Evolutionary conservation across 768 basidiomycete species (phyloP), one percentile per base, ranked within the genome.

Genomic region (Coprinopsis marcescibilis): DNA sequence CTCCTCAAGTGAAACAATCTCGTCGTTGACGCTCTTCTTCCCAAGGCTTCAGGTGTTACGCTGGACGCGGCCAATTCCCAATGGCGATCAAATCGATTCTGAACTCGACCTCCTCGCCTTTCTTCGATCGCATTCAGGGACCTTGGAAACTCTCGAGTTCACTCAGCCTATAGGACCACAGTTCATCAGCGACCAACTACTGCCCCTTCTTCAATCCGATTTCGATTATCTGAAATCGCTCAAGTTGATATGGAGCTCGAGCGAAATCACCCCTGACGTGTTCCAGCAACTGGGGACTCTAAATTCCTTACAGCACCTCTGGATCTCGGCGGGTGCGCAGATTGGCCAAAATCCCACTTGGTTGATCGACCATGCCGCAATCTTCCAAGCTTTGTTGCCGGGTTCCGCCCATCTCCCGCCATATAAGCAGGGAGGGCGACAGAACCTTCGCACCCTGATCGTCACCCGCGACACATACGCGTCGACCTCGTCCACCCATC

Each of bases 401-500:
- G 6, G 20, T 19, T 40, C 17, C 11, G 30, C 8, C n/a, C 30
- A 8, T 8, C 15, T 23, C 11, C 39, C 10, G 39, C 25, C 17
- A 11, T 23, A 5, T 11, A 41, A 19, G 17, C 39, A 15, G 12
- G n/a, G n/a, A n/a, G n/a, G n/a, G n/a, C n/a, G n/a, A n/a, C 21
- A 5, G 14, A 19, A 15, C 25, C 46, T 48, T 13, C 13, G 19
- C 4, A 41, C 38, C 8, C 36, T 48, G 24, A 41, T 48, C 12
- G 30, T 48, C 20, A 48, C 46, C 3, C 20, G 26, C 10, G 46
- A 48, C 30, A 41, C 39, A 15, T 41, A 48, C 46, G n/a, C 38
- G 13, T 19, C 29, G 10, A 14, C 44, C 10, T 4, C 32, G 8
- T 27, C 23, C 11, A 14, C 12, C 3, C 46, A 40, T 19, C 37